Evolutionary conservation across 495 filamentous ascomycete species (phyloP).

Genomic region (Amphirosellinia nigrospora): DNA sequence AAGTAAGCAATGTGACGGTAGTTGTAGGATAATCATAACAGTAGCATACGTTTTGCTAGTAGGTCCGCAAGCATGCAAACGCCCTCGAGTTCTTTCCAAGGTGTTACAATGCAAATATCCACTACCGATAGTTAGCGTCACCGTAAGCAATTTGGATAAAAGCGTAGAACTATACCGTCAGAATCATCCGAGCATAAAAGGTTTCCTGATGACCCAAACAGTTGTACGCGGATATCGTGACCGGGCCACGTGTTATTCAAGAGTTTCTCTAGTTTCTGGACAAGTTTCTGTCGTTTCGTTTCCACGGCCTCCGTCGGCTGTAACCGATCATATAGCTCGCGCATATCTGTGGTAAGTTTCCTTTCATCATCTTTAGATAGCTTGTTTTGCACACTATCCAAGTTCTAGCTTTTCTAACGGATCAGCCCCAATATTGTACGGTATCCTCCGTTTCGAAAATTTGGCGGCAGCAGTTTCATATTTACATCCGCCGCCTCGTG

Average conservation of each 20-base stretch:
- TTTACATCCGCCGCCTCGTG: slow-evolving; percentile 67
- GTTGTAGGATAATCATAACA: slow-evolving; percentile 1
- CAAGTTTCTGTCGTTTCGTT: slow-evolving; percentile 71
- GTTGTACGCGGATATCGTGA: slow-evolving; percentile 83
- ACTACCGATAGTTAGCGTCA: slow-evolving; percentile 61
- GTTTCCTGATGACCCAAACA: slow-evolving; percentile 98
- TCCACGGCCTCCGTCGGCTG: slow-evolving; percentile 83
- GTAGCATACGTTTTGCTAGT: slow-evolving; percentile 76
- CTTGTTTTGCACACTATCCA: slow-evolving; percentile 65
- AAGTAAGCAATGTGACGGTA: slow-evolving; percentile 14
- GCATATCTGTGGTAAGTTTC: slow-evolving; percentile 80
- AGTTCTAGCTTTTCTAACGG: slow-evolving; percentile 71
- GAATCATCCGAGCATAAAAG: slow-evolving; percentile 94
- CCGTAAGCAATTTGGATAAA: slow-evolving; percentile 40
- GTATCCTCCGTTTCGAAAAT: slow-evolving; percentile 71
- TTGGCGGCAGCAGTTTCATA: slow-evolving; percentile 69
- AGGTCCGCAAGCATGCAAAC: slow-evolving; percentile 87
- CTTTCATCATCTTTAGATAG: slow-evolving; percentile 77
- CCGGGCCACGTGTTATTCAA: slow-evolving; percentile 92
- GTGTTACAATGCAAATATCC: slow-evolving; percentile 95
- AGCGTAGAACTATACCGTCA: slow-evolving; percentile 67
- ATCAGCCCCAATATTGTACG: slow-evolving; percentile 86
- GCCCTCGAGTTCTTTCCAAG: slow-evolving; percentile 78
- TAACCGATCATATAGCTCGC: slow-evolving; percentile 81
- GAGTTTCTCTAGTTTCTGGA: slow-evolving; percentile 83